Conservation (phyloP, 441 rosid species). For the Omphalea diandra region DNA sequence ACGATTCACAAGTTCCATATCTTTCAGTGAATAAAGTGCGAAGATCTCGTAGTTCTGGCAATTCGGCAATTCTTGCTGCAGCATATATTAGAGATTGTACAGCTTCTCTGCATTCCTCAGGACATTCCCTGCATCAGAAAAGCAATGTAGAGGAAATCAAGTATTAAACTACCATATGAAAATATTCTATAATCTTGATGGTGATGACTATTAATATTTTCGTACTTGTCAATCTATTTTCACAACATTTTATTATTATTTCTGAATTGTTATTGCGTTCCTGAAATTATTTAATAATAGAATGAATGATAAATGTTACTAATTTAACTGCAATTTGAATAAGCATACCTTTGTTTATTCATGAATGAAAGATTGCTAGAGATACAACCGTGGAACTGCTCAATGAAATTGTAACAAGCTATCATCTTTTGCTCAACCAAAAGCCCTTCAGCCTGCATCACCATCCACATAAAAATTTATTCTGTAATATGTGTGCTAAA, state of each 20-base stretch:
- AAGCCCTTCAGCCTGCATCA: conserved; percentile 71
- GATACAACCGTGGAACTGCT: conserved; percentile 48
- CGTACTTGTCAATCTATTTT: no score
- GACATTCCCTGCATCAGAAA: conserved; percentile 59
- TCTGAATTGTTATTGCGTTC: no score
- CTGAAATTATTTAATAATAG: no score
- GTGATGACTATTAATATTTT: no score
- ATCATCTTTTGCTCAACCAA: conserved; percentile 57
- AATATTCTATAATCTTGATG: no score
- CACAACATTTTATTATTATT: no score
- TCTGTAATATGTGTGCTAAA: background rate
- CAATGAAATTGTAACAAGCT: conserved; percentile 49
- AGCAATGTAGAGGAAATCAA: background rate
- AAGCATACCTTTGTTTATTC: conserved; percentile 55
- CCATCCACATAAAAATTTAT: conserved; percentile 2
- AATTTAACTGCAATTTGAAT: background rate
- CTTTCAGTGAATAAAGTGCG: conserved; percentile 52
- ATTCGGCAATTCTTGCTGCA: conserved; percentile 81
- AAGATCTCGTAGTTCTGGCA: conserved; percentile 80
- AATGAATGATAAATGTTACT: background rate
- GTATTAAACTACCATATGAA: no score
- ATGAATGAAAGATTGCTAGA: conserved; percentile 46
- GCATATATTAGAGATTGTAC: conserved; percentile 68
- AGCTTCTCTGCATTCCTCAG: conserved; percentile 75
- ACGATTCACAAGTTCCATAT: conserved; percentile 54